Evolutionary conservation across 2,329 filamentous ascomycete species (phyloP), one percentile per base, ranked within the genome.

Genomic region (Gliomastix tumulicola): DNA sequence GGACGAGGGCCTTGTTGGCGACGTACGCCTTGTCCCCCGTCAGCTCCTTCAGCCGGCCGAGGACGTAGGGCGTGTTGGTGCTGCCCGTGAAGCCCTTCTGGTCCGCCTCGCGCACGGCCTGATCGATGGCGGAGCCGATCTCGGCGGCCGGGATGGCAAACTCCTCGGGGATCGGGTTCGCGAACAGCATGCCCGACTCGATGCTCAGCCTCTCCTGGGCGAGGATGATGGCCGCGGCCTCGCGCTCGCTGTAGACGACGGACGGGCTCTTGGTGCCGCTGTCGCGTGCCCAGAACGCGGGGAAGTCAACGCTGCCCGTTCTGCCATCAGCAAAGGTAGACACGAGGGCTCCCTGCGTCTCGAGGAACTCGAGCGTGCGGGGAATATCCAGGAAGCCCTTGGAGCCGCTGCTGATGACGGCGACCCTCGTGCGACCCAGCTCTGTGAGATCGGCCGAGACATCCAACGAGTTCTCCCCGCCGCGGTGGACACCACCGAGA

Each of bases 361-460:
- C 79, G 16, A 82, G 66, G 47, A 71, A 72, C 64, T 98, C 92
- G 6, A 98, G 70, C 0, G 92, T 98, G 36, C 87, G 74, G 3
- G 84, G 80, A 41, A 96, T 88, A 54, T 98, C 92, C 25, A 98
- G 70, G 59, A 98, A 97, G 43, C 90, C 92, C 65, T 98, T 98
- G 65, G 88, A 94, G 12, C 92, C 92, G 45, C 85, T 88, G 58
- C 83, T 85, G 36, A 98, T 70, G 3, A 98, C 89, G 19, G 89
- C 83, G 36, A 98, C 82, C 10, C 86, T 79, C 7, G 89, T 96
- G 40, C 88, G 76, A 13, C 92, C 89, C 35, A 98, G 76, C 68
- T 97, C 92, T 5, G 87, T 96, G 42, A 98, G 71, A 61, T 98
- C 92, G 28, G 92, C 90, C 42, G 90, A 97, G 43, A 98, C 78